These are phyloP conservation scores for Citrus maxima DNA, from an alignment of 345 rosid species.

Conservation along the genomic window DNA sequence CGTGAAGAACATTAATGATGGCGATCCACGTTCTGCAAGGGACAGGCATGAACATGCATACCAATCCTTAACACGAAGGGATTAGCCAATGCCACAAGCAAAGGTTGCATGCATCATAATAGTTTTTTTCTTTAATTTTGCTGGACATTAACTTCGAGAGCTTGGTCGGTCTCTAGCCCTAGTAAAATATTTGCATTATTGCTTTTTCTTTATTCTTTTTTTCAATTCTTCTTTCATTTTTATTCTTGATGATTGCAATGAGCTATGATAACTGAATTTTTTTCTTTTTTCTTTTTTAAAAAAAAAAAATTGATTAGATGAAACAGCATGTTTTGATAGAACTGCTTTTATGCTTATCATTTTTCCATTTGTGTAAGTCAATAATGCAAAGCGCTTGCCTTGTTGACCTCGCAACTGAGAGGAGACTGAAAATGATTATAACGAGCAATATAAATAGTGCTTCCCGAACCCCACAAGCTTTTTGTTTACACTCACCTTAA, in stretches of 20 bases:
- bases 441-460: background rate
- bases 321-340: background rate
- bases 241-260: background rate
- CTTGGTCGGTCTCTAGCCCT: conserved; percentile 1
- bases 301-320: background rate
- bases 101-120: background rate
- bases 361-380: background rate
- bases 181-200: conserved; percentile 5
- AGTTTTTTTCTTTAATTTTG: background rate
- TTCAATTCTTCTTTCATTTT: background rate
- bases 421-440: background rate
- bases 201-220: background rate
- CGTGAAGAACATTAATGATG: conserved; percentile 6
- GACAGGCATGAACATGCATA: background rate
- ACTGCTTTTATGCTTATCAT: background rate
- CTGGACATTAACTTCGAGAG: background rate
- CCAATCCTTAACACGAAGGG: background rate
- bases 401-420: conserved; percentile 16
- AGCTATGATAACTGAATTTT: background rate
- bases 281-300: too few species aligned
- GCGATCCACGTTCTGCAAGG: background rate
- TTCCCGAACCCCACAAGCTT: conserved; percentile 3
- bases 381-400: background rate
- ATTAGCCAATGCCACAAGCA: conserved; percentile 8
- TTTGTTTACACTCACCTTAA: background rate